These are phyloP conservation scores for Vinca major DNA, from an alignment of 305 asterid genomes.

Conservation along the genomic window DNA sequence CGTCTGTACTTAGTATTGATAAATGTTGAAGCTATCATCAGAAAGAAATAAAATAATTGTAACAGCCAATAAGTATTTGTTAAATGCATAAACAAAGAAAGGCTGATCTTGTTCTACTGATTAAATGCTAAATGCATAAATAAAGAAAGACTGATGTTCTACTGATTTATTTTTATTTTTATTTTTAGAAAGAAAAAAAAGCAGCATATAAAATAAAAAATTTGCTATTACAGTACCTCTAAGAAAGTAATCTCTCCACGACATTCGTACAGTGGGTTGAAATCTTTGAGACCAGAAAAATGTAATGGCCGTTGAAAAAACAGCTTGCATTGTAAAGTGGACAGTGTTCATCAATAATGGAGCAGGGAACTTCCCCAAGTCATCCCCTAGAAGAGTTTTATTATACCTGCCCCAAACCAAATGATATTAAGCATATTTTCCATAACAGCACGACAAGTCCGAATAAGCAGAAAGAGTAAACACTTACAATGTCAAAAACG, in stretches of 20 bases:
- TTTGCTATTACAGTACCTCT: constrained; percentile 44
- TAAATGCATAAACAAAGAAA: not conserved
- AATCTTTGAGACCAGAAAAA: constrained; percentile 85
- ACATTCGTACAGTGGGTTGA: constrained; percentile 53
- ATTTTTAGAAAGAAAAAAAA: too few species aligned
- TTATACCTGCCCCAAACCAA: constrained; percentile 56
- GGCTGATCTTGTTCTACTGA: not conserved
- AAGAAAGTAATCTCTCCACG: constrained; percentile 82
- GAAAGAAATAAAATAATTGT: not conserved
- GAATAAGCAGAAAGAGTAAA: not conserved
- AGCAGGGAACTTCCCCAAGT: constrained; percentile 91
- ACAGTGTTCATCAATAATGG: constrained; percentile 88
- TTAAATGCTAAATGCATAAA: not conserved
- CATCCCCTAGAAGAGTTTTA: constrained; percentile 87
- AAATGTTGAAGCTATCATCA: not conserved
- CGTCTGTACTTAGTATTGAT: not conserved
- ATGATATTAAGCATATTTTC: constrained; percentile 1
- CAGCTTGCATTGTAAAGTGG: constrained; percentile 93
- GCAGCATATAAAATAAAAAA: not conserved
- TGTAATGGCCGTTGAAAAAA: constrained; percentile 69
- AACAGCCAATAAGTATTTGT: not conserved
- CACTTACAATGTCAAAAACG: constrained; percentile 84
- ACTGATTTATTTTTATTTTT: too few species aligned
- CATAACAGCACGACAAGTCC: not conserved
- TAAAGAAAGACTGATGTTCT: not conserved